Percentiles rank a stretch among this genome's conserved stretches.
Conservation (phyloP, 148 eudicot genomes). For the Gaultheria prostrata region DNA sequence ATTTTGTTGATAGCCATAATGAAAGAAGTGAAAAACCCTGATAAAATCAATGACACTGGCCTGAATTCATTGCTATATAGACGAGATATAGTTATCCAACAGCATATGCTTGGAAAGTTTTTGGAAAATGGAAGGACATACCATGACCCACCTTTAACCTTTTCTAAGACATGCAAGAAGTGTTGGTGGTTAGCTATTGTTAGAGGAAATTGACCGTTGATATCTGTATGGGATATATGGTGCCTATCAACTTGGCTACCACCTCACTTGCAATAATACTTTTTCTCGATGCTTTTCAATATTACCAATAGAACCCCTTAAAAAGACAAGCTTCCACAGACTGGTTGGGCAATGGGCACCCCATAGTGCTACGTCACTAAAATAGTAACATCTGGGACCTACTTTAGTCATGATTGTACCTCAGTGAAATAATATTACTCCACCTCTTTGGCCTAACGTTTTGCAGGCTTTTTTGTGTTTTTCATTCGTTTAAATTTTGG, state of each 20-base stretch:
- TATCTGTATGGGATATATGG: too few relatives aligned
- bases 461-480: too few relatives aligned
- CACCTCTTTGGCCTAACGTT: too few relatives aligned
- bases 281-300: too few relatives aligned
- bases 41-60: neutral
- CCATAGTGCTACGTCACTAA: neutral
- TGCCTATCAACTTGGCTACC: too few relatives aligned
- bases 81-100: neutral
- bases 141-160: neutral
- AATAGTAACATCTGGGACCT: neutral
- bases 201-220: too few relatives aligned
- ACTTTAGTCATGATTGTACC: neutral
- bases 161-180: too few relatives aligned
- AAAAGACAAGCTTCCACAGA: neutral
- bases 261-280: too few relatives aligned
- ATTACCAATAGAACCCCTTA: neutral
- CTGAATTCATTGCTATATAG: neutral
- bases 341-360: neutral
- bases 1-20: neutral
- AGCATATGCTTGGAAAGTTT: neutral
- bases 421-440: neutral
- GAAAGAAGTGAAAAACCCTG: neutral
- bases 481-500: too few relatives aligned
- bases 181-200: too few relatives aligned
- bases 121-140: neutral